These are phyloP conservation scores for Flammula alnicola DNA, from an alignment of 1,284 basidiomycete species.

Conservation along the genomic window DNA sequence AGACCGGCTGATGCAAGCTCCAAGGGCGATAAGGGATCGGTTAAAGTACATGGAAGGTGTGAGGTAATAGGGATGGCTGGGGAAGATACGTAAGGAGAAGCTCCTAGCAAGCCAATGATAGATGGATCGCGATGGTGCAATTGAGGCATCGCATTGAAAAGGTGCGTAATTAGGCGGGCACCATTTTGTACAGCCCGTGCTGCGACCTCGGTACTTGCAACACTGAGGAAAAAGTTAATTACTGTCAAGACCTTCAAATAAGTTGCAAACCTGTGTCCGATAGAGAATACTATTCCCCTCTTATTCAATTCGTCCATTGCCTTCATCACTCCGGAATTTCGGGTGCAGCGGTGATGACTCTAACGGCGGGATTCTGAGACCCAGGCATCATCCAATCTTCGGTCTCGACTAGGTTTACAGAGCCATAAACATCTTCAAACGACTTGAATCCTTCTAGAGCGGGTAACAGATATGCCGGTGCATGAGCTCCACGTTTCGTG, in stretches of 20 bases:
- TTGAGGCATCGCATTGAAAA: conserved; percentile 93
- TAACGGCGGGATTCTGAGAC: conserved; percentile 58
- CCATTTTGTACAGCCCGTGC: conserved; percentile 70
- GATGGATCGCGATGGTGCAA: conserved; percentile 85
- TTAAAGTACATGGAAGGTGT: conserved; percentile 26
- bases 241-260: too few relatives aligned
- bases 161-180: conserved; percentile 85
- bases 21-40: conserved; percentile 12
- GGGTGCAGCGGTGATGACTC: conserved; percentile 87
- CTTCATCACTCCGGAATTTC: conserved; percentile 84
- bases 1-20: conserved; percentile 16
- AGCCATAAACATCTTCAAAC: conserved; percentile 79
- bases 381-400: conserved; percentile 70
- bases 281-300: conserved; percentile 78
- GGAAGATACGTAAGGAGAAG: conserved; percentile 64
- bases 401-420: conserved; percentile 58
- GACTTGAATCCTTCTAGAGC: conserved; percentile 64
- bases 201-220: conserved; percentile 57
- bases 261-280: conserved; percentile 78
- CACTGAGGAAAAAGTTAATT: too few relatives aligned
- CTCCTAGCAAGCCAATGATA: conserved; percentile 86
- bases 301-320: conserved; percentile 64
- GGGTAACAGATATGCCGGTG: conserved; percentile 67
- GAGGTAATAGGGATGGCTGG: conserved; percentile 31
- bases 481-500: conserved; percentile 83